Percentiles rank a stretch among this genome's conserved stretches.
Evolutionary conservation across 495 filamentous ascomycete species (phyloP).

Genomic region (Aspergillus egyptiacus): DNA sequence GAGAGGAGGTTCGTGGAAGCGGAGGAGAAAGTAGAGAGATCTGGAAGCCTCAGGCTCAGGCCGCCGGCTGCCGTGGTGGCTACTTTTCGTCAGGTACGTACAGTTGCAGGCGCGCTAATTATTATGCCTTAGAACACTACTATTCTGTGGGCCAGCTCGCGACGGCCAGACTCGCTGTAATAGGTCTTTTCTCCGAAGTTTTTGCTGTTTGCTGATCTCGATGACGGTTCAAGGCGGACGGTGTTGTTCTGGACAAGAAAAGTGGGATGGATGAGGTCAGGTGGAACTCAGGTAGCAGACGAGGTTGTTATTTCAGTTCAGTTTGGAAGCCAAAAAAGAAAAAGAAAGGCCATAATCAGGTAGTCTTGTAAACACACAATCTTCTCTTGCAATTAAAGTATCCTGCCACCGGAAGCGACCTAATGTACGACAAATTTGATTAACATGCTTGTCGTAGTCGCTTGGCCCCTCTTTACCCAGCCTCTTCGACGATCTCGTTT

Average conservation of each 20-base stretch:
- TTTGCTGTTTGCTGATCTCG: slow-evolving; percentile 9
- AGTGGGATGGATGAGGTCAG: too few relatives aligned
- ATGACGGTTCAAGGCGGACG: too few relatives aligned
- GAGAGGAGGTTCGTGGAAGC: slow-evolving; percentile 12
- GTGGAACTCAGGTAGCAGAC: too few relatives aligned
- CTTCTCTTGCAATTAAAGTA: background rate
- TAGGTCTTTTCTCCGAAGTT: background rate
- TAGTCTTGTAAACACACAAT: background rate
- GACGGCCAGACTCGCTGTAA: slow-evolving; percentile 4
- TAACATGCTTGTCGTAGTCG: slow-evolving; percentile 7
- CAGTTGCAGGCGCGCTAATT: too few relatives aligned
- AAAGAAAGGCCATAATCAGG: too few relatives aligned
- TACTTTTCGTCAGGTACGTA: slow-evolving; percentile 1
- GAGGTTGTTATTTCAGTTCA: too few relatives aligned
- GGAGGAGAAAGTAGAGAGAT: slow-evolving; percentile 8
- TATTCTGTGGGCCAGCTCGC: slow-evolving; percentile 11
- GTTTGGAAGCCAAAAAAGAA: too few relatives aligned
- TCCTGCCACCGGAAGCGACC: background rate
- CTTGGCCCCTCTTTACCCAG: slow-evolving; percentile 9
- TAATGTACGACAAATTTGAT: background rate
- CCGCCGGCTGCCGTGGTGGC: background rate
- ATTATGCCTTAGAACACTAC: slow-evolving; percentile 10
- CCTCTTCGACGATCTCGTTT: slow-evolving; percentile 5
- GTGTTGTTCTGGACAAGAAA: too few relatives aligned
- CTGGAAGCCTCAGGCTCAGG: slow-evolving; percentile 12